Evolutionary conservation across 192 early-diverging fungal genomes (phyloP), one percentile per base, ranked within the genome.

Genomic region (Backusella australiensis): DNA sequence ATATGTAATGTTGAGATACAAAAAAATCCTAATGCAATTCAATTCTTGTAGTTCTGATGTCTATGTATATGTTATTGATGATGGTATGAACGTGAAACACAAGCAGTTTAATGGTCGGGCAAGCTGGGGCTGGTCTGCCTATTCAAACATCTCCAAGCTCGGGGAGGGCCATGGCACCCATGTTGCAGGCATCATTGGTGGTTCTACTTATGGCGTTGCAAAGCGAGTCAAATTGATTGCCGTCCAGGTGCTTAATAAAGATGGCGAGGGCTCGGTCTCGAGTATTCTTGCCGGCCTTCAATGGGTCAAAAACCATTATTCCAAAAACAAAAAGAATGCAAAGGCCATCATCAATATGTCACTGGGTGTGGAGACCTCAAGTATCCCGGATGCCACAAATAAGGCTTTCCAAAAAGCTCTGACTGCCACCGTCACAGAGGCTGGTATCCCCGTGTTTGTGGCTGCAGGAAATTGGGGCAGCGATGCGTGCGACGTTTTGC

Each of bases 81-180:
- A 85, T 66, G 87, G 88, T 53, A 77, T 94, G 29, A 75, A 84
- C 73, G 82, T 86, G 32, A 70, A 68, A 11, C 92, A 94, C 78
- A 46, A 74, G 34, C 93, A 95, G 46, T 95, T 95, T 80, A 84
- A 81, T n/a, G 94, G 94, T 32, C 89, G 94, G 71, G 93, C 93
- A 66, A 79, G 69, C 41, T 91, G 84, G 84, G 89, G 91, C 14
- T 77, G 63, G 46, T 74, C 67, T 38, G 56, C 70, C 1, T 56
- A 72, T 63, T 41, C 44, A 12, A 67, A 59, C 15, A 65, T 34
- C 29, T 38, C 42, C 7, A 52, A 78, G 6, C 36, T 46, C 5
- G 80, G 80, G 36, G 77, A 73, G 12, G 90, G 90, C 12, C 87
- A 88, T 77, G 86, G 85, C 34, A 90, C 93, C 23, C 89, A 92